phyloP scores from a whole-genome alignment of 306 rosid species.

The Hylodesmum podocarpum region DNA sequence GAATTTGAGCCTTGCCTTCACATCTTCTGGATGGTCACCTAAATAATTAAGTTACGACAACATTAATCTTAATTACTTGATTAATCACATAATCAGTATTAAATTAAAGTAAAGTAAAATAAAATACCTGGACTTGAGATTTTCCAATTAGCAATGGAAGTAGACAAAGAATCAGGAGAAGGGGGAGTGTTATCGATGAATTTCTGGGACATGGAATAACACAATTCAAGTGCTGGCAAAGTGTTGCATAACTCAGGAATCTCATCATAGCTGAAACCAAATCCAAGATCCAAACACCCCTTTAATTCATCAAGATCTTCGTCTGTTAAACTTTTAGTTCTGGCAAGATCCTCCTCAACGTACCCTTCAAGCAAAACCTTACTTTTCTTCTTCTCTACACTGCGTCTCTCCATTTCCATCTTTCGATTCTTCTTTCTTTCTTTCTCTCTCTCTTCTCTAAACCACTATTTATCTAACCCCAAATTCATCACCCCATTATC shows the following conservation, averaged over 20 bases:
- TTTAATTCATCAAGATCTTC: conserved; percentile 85
- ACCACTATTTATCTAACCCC: conserved; percentile 14
- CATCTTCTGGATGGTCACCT: conserved; percentile 93
- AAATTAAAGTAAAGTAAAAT: no score
- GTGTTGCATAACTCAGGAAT: conserved; percentile 89
- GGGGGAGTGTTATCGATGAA: conserved; percentile 29
- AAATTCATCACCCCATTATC: no score
- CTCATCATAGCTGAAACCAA: conserved; percentile 85
- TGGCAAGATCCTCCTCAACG: conserved; percentile 59
- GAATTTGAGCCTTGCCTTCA: conserved; percentile 85
- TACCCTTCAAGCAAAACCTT: conserved; percentile 72
- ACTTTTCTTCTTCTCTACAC: conserved; percentile 20
- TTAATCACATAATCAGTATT: no score
- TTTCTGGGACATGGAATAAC: conserved; percentile 81
- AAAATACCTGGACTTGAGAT: conserved; percentile 77
- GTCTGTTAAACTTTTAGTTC: conserved; percentile 77
- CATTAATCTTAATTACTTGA: no score
- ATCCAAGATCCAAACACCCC: conserved; percentile 87
- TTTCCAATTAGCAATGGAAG: conserved; percentile 71
- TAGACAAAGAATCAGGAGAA: conserved; percentile 19
- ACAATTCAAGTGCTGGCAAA: conserved; percentile 80
- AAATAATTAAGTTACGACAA: no score
- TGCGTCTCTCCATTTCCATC: conserved; percentile 43
- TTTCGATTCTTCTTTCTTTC: conserved; percentile 7
- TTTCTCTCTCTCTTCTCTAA: neutral